These are phyloP conservation scores for Xylaria sp. DNA, from an alignment of 2,329 filamentous ascomycete genomes.

Conservation along the genomic window DNA sequence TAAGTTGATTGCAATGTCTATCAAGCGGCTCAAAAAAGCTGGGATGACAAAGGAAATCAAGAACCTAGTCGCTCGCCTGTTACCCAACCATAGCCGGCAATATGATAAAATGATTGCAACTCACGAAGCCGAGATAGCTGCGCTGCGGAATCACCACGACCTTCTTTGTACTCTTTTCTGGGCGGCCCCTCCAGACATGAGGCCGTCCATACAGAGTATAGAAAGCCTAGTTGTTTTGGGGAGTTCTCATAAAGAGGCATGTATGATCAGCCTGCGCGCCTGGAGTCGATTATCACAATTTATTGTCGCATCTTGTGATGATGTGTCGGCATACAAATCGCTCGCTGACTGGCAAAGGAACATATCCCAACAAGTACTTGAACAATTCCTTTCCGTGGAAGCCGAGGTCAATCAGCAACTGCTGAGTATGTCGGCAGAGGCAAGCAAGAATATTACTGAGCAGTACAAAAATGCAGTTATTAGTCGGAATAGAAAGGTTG, in stretches of 20 bases:
- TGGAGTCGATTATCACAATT: slow-evolving; percentile 72
- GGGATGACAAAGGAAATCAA: slow-evolving; percentile 65
- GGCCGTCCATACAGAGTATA: slow-evolving; percentile 64
- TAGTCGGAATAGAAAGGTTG: slow-evolving; percentile 61
- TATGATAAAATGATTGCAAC: slow-evolving; percentile 71
- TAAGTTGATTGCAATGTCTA: slow-evolving; percentile 69
- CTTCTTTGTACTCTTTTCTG: slow-evolving; percentile 74
- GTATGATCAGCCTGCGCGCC: slow-evolving; percentile 69
- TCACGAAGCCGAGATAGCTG: slow-evolving; percentile 69
- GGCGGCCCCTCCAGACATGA: slow-evolving; percentile 65
- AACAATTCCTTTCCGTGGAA: slow-evolving; percentile 67
- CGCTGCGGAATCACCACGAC: slow-evolving; percentile 75
- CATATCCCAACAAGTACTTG: slow-evolving; percentile 66
- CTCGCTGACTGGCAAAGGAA: slow-evolving; percentile 67
- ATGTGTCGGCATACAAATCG: slow-evolving; percentile 56
- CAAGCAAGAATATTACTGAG: slow-evolving; percentile 50
- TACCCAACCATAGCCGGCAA: slow-evolving; percentile 73
- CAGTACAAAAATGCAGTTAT: slow-evolving; percentile 62
- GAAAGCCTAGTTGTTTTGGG: slow-evolving; percentile 68
- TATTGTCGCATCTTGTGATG: slow-evolving; percentile 59
- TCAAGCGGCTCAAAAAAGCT: slow-evolving; percentile 61
- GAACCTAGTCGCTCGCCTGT: slow-evolving; percentile 69
- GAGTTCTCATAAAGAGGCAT: slow-evolving; percentile 73
- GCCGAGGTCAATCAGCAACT: slow-evolving; percentile 67
- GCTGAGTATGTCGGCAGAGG: slow-evolving; percentile 59